phyloP scores from a whole-genome alignment of 768 basidiomycete species.

The Rhodotorula sphaerocarpa region DNA sequence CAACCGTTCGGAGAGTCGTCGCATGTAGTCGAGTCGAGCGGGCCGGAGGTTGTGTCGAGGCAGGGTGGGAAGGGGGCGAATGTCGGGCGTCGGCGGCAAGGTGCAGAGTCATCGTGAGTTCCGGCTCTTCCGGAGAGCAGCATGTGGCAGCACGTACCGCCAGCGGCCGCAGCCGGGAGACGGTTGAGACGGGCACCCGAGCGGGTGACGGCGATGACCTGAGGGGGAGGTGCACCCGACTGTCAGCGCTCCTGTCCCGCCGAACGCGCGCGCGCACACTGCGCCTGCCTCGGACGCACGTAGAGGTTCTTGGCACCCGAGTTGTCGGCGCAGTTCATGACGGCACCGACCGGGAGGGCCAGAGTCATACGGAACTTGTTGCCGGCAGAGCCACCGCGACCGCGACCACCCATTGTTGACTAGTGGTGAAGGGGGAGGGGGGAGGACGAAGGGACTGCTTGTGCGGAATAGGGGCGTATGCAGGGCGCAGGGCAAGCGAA shows the following conservation, averaged over 20 bases:
- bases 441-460: background rate
- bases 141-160: slow-evolving; percentile 32
- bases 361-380: slow-evolving; percentile 87
- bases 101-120: background rate
- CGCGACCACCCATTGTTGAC: slow-evolving; percentile 34
- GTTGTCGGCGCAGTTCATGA: slow-evolving; percentile 73
- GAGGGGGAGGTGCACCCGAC: background rate
- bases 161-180: slow-evolving; percentile 69
- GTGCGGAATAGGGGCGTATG: background rate
- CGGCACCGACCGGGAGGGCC: slow-evolving; percentile 76
- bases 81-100: background rate
- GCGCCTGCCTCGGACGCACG: slow-evolving; percentile 41
- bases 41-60: background rate
- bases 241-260: background rate
- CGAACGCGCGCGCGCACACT: background rate
- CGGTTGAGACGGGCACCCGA: slow-evolving; percentile 95
- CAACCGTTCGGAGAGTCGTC: slow-evolving; percentile 53
- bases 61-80: background rate
- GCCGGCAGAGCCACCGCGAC: slow-evolving; percentile 64
- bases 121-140: too few relatives aligned
- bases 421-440: slow-evolving; percentile 9
- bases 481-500: too few relatives aligned
- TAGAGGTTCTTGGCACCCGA: slow-evolving; percentile 93
- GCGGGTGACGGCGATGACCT: slow-evolving; percentile 84
- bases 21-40: background rate